Conservation (phyloP, 1,139 yeast genomes). For the Nakaseomyces sp. region DNA sequence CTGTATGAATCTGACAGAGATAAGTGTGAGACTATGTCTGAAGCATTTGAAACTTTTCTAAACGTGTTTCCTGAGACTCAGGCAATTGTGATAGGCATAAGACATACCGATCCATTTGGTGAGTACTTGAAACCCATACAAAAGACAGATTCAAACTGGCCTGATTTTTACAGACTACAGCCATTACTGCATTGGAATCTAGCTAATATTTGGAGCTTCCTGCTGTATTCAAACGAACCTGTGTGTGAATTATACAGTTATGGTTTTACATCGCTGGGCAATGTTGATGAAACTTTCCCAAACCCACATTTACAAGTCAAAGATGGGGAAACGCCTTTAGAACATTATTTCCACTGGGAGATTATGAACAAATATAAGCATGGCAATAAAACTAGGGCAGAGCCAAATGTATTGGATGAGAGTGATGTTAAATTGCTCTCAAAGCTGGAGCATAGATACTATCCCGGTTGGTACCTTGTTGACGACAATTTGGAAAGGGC, state of each 20-base stretch:
- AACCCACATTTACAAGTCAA: conserved; percentile 22
- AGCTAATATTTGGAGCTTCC: conserved; percentile 29
- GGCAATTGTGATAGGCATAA: conserved; percentile 29
- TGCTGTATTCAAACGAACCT: conserved; percentile 29
- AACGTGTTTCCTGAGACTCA: conserved; percentile 21
- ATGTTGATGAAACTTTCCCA: conserved; percentile 25
- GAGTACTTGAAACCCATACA: conserved; percentile 25
- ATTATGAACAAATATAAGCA: conserved; percentile 15
- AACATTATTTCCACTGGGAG: conserved; percentile 24
- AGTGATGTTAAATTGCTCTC: neutral
- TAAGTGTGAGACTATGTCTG: conserved; percentile 20
- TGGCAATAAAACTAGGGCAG: neutral
- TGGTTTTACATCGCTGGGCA: conserved; percentile 31
- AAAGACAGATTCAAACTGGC: conserved; percentile 31
- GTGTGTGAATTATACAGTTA: conserved; percentile 27
- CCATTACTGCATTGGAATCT: conserved; percentile 31
- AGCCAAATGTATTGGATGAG: conserved; percentile 5
- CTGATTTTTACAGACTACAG: conserved; percentile 29
- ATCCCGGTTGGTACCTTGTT: conserved; percentile 31
- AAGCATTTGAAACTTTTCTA: conserved; percentile 25
- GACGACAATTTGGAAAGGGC: conserved; percentile 29
- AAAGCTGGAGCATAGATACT: conserved; percentile 12
- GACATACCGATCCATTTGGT: conserved; percentile 31
- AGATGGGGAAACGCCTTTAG: conserved; percentile 1
- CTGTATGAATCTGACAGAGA: conserved; percentile 22